Evolutionary conservation across 2,329 filamentous ascomycete species (phyloP), one percentile per base, ranked within the genome.

Genomic region (Aspergillus tubingensis): DNA sequence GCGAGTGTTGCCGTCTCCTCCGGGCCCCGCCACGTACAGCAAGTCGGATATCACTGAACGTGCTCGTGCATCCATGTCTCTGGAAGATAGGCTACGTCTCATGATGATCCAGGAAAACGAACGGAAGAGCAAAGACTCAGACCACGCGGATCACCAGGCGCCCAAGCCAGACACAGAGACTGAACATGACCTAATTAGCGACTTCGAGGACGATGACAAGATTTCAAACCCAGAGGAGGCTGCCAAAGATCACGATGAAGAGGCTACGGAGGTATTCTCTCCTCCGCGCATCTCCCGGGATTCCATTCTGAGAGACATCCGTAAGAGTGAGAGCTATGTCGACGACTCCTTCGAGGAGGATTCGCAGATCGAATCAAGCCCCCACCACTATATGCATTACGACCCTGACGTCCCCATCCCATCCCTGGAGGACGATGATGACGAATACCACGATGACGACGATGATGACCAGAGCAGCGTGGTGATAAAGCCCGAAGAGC

Each of bases 401-500:
- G 92, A 98, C 72, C 94, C 94, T 6, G 94, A 98, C 74, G 85
- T 95, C 43, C 91, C 94, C 0, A 91, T 97, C 67, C 93, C 91
- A 19, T 96, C 91, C 38, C 89, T 92, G 13, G 94, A 97, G 76
- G 87, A 87, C 65, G 84, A 81, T 48, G 77, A 81, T 25, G 77
- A 83, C 15, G 52, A 66, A 55, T 77, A 81, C 25, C 77, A 83
- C 27, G 54, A 66, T 57, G 60, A 65, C 15, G 93, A 97, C 75
- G 88, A 88, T 66, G 84, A 81, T 23, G 78, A 81, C n/a, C 77
- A 83, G 36, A 82, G 81, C 25, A 88, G 87, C 60, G 83, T 89
- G 56, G 82, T 89, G 51, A 87, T 93, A 70, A 91, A 89, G 67
- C 81, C 87, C 43, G 83, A 89, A 70, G 80, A 82, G 21, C 78